These are phyloP conservation scores for Tulasnella sp. DNA, from an alignment of 768 basidiomycete species.

Conservation along the genomic window DNA sequence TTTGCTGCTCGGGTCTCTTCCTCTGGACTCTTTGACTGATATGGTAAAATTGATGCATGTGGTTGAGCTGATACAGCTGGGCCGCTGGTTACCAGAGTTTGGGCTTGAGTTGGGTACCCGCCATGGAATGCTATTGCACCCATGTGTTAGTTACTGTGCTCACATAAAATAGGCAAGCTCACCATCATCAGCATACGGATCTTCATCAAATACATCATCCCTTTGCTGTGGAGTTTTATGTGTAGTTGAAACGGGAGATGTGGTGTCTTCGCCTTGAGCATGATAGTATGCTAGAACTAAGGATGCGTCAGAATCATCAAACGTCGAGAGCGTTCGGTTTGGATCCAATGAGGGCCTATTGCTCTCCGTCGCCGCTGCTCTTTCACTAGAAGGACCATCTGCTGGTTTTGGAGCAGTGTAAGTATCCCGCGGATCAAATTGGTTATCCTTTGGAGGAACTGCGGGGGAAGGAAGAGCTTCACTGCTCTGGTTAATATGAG, in stretches of 20 bases:
- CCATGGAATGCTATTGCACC: too few relatives aligned
- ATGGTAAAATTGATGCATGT: too few relatives aligned
- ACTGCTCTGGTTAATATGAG: too few relatives aligned
- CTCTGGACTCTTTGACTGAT: background rate
- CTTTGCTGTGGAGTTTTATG: background rate
- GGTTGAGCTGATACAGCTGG: too few relatives aligned
- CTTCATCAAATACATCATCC: background rate
- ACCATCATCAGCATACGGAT: conserved; percentile 13
- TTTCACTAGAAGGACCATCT: too few relatives aligned
- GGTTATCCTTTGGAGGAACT: conserved; percentile 9
- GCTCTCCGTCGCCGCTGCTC: background rate
- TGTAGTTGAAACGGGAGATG: background rate
- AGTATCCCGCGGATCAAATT: too few relatives aligned
- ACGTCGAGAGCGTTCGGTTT: background rate
- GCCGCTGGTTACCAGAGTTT: too few relatives aligned
- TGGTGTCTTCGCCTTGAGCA: background rate
- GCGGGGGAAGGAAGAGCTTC: background rate
- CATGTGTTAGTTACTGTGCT: background rate
- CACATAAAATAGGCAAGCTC: background rate
- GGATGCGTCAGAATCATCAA: conserved; percentile 1
- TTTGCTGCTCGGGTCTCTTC: conserved; percentile 10
- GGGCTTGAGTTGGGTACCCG: too few relatives aligned
- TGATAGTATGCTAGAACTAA: conserved; percentile 13
- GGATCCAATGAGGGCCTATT: background rate
- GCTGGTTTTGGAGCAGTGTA: background rate